phyloP scores from a whole-genome alignment of 164 flowering plant species.

The Echeveria elegans region DNA sequence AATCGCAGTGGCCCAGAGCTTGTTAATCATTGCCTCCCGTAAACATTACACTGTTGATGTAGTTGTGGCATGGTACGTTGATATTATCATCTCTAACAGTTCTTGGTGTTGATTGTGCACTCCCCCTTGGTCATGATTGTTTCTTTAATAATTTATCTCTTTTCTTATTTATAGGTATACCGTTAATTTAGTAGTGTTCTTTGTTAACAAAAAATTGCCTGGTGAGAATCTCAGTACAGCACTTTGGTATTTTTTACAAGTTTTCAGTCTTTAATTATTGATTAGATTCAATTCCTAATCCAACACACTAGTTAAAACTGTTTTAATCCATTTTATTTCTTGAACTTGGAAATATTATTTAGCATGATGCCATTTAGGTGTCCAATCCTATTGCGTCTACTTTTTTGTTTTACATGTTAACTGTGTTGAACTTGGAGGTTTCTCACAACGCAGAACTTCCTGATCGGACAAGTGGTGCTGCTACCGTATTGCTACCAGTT shows the following conservation, averaged over 20 bases:
- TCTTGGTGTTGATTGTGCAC: background rate
- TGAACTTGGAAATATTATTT: background rate
- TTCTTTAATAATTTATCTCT: background rate
- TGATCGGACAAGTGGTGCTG: background rate
- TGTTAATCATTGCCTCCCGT: slow-evolving; percentile 81
- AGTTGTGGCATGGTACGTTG: slow-evolving; percentile 8
- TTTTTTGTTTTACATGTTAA: background rate
- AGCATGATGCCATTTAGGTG: no score
- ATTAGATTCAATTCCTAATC: background rate
- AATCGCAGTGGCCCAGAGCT: slow-evolving; percentile 57
- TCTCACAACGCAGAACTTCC: background rate
- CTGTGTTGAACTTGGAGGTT: background rate
- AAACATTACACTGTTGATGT: slow-evolving; percentile 49
- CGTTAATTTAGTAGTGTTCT: slow-evolving; percentile 9
- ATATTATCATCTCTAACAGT: background rate
- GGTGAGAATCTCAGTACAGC: slow-evolving; percentile 1
- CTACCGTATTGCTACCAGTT: background rate
- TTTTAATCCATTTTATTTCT: background rate
- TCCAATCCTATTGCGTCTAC: no score
- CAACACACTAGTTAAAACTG: background rate
- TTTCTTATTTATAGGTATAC: slow-evolving; percentile 1
- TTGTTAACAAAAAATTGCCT: slow-evolving; percentile 8
- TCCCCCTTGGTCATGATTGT: background rate
- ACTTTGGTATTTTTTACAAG: background rate
- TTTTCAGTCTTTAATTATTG: no score